Base-by-base conservation (phyloP, 2,329 filamentous ascomycete species). In the Diplodia corticola region DNA sequence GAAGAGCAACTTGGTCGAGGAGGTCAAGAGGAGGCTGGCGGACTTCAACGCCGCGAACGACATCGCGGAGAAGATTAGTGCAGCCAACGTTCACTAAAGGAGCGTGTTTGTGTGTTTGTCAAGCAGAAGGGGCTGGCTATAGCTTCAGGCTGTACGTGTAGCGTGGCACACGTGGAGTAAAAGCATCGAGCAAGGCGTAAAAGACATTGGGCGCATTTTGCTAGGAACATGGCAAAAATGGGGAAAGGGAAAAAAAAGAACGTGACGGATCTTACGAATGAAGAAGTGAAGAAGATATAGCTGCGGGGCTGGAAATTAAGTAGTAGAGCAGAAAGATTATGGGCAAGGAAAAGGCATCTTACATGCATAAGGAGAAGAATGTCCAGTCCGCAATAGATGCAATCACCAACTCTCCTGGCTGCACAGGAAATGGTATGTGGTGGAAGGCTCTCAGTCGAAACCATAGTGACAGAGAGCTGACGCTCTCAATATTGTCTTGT, bases 1-100 rank as follows among this genome's bases (percentile, higher is more conserved):
- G 63, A 83, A 90, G 69, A 79, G 78, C 35, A 82, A 88, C 65
- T 79, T 93, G 73, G 86, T 88, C 2, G 76, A 80, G 13, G 89
- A 92, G 77, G 83, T 93, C 49, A 86, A 84, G 76, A 77, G 75
- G 67, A 77, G 84, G 67, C 72, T 88, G 67, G 71, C 73, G 59
- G 76, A 76, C 60, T 72, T 71, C 12, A 70, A 76, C 50, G 71
- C 75, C 49, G 67, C 73, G 6, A 76, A 76, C 24, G 70, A 68
- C n/a, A 66, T 67, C 10, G 69, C 68, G 46, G 65, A 68, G 49
- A 55, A 55, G 59, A 50, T 72, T 26, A 68, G 50, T 3, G 48
- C 60, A 35, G 24, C 61, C 17, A 65, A 37, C 44, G 35, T 67
- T 15, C 40, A 44, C 40, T 59, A 59, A 33, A 60, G 17, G 12